Conservation (phyloP, 2,329 filamentous ascomycete species). For the Fusarium papillatum region DNA sequence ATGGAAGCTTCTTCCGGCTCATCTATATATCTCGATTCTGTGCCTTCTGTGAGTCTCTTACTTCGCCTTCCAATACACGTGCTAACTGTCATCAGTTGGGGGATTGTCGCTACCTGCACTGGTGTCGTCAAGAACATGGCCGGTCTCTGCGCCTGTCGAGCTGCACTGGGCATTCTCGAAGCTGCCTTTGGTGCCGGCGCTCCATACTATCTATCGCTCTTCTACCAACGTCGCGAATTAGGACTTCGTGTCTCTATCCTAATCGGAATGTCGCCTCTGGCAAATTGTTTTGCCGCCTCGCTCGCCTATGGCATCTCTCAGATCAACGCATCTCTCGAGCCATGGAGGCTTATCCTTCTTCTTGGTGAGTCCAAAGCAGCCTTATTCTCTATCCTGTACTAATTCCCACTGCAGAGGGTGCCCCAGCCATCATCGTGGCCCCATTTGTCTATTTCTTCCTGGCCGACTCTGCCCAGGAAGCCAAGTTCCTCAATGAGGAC, state of each 20-base stretch:
- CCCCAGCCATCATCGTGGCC: slow-evolving; percentile 14
- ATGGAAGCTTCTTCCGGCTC: slow-evolving; percentile 35
- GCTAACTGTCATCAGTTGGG: slow-evolving; percentile 22
- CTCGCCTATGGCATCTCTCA: slow-evolving; percentile 31
- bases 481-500: slow-evolving; percentile 20
- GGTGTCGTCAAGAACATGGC: slow-evolving; percentile 20
- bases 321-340: slow-evolving; percentile 15
- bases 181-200: slow-evolving; percentile 36
- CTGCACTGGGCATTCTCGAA: slow-evolving; percentile 29
- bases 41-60: slow-evolving; percentile 24
- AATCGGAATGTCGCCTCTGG: slow-evolving; percentile 27
- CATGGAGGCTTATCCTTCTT: slow-evolving; percentile 22
- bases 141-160: slow-evolving; percentile 15
- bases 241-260: slow-evolving; percentile 24
- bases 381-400: not conserved
- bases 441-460: slow-evolving; percentile 30
- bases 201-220: slow-evolving; percentile 29
- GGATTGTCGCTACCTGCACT: slow-evolving; percentile 33
- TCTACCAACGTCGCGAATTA: slow-evolving; percentile 28
- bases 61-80: fast-evolving
- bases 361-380: fast-evolving
- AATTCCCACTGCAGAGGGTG: slow-evolving; percentile 5
- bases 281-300: slow-evolving; percentile 28
- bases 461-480: slow-evolving; percentile 25
- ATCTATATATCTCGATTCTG: slow-evolving; percentile 22